Evolutionary conservation across 768 basidiomycete genomes (phyloP).

Genomic region (Fomitopsis serialis): DNA sequence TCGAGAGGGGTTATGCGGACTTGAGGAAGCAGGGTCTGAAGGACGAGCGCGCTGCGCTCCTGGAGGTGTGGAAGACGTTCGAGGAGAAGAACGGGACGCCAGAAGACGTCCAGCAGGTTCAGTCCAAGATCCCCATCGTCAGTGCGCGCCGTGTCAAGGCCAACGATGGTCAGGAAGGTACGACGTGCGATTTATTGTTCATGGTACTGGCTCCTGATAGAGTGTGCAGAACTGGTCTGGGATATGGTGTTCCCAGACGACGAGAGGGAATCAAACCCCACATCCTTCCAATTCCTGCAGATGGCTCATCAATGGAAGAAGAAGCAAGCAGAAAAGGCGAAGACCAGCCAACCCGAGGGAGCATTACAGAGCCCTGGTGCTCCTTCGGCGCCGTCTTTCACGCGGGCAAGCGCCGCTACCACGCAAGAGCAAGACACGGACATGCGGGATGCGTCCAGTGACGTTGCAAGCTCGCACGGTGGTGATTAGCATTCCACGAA

Average conservation of each 20-base stretch:
- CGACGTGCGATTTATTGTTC: neutral
- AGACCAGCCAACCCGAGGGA: constrained; percentile 8
- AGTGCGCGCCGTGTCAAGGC: constrained; percentile 69
- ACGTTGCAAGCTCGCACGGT: constrained; percentile 52
- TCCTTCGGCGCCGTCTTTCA: neutral
- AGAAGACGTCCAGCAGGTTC: constrained; percentile 74
- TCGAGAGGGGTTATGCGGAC: constrained; percentile 84
- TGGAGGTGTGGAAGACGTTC: constrained; percentile 95
- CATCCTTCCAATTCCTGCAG: constrained; percentile 92
- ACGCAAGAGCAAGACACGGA: constrained; percentile 1
- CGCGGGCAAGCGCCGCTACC: neutral
- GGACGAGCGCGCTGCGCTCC: constrained; percentile 88
- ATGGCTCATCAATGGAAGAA: constrained; percentile 91
- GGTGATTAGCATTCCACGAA: constrained; percentile 18
- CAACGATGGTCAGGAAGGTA: constrained; percentile 58
- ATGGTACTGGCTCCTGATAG: neutral
- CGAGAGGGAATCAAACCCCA: constrained; percentile 88
- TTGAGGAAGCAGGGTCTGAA: constrained; percentile 78
- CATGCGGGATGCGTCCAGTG: constrained; percentile 35
- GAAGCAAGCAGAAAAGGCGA: constrained; percentile 37
- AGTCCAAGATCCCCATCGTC: constrained; percentile 90
- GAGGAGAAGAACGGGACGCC: constrained; percentile 76
- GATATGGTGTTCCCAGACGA: constrained; percentile 96
- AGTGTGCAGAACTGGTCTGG: constrained; percentile 56
- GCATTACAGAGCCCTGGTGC: neutral